phyloP scores from a whole-genome alignment of 2,329 filamentous ascomycete species.

The Botrytis tulipae region DNA sequence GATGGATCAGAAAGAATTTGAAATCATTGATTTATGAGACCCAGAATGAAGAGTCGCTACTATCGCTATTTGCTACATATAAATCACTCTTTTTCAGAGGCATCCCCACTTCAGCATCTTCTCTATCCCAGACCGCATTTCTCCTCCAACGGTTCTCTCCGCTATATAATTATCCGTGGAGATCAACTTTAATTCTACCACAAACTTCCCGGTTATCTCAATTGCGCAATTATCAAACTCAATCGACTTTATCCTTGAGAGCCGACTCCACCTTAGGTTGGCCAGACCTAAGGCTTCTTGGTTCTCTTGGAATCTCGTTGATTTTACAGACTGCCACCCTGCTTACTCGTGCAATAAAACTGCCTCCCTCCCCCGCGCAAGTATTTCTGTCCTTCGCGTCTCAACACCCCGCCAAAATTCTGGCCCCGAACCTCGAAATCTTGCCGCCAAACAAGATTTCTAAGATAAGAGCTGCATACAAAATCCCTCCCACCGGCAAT shows the following conservation, averaged over 20 bases:
- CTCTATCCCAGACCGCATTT: not conserved
- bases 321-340: not conserved
- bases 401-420: no score
- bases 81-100: not conserved
- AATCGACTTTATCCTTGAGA: not conserved
- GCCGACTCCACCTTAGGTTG: not conserved
- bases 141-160: no score
- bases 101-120: not conserved
- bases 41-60: not conserved
- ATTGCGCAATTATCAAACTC: not conserved
- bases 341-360: not conserved
- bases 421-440: not conserved
- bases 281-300: slow-evolving; percentile 7
- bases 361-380: no score
- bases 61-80: not conserved
- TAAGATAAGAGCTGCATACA: not conserved
- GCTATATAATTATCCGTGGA: no score
- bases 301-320: not conserved
- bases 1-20: not conserved
- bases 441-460: not conserved
- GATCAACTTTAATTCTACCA: no score
- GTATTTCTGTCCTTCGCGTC: not conserved
- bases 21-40: not conserved
- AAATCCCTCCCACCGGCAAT: not conserved
- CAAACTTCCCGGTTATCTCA: not conserved